A percentile compares a stretch with the other conserved stretches of the same genome.
phyloP scores from a whole-genome alignment of 257 asterid species.

The Gentiana macrophylla region DNA sequence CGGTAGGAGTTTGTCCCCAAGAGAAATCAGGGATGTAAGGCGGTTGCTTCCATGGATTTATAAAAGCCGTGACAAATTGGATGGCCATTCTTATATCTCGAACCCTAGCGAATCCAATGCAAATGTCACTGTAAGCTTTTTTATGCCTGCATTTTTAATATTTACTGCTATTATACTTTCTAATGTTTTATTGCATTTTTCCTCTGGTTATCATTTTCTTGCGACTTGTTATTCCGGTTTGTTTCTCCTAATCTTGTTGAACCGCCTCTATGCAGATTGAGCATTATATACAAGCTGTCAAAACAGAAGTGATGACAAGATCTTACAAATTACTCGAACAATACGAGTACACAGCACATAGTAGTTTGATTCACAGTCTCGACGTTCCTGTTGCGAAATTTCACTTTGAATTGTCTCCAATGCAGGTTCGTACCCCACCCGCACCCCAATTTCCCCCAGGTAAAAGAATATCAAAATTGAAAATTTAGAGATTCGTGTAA shows the following conservation, averaged over 20 bases:
- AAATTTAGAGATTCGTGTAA: too few species aligned
- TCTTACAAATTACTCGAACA: conserved; percentile 79
- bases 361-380: conserved; percentile 77
- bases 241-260: too few species aligned
- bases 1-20: conserved; percentile 66
- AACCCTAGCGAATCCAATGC: conserved; percentile 72
- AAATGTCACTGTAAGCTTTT: conserved; percentile 79
- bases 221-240: too few species aligned
- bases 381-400: conserved; percentile 79
- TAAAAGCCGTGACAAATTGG: conserved; percentile 68
- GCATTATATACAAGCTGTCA: conserved; percentile 92
- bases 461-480: conserved; percentile 32
- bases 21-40: conserved; percentile 61
- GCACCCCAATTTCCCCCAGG: too few species aligned
- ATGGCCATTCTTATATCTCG: conserved; percentile 63
- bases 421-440: conserved; percentile 52
- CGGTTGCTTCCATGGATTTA: conserved; percentile 69
- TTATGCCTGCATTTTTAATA: background rate
- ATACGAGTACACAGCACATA: conserved; percentile 90
- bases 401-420: conserved; percentile 79
- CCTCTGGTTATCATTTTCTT: too few species aligned
- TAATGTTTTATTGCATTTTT: too few species aligned
- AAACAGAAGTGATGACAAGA: conserved; percentile 86
- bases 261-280: conserved; percentile 54
- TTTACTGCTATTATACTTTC: too few species aligned